phyloP scores from a whole-genome alignment of 2,329 filamentous ascomycete species.

The Hypoxylon sp. region DNA sequence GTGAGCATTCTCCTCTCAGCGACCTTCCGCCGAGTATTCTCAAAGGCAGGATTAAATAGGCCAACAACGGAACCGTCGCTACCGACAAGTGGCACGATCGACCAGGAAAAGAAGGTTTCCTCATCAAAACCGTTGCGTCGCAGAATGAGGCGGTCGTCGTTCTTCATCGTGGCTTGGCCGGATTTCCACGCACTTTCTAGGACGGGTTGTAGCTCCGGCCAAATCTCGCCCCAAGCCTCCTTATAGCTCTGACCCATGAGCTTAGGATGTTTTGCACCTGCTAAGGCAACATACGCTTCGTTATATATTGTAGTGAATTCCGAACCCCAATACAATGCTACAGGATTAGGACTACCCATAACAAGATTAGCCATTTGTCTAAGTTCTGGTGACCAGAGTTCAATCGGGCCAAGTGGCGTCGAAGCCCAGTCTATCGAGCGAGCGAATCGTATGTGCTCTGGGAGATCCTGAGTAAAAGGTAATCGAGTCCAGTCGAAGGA shows the following conservation, averaged over 20 bases:
- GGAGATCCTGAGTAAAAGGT: constrained; percentile 71
- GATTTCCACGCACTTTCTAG: constrained; percentile 75
- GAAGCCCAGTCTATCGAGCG: constrained; percentile 78
- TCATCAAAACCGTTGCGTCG: constrained; percentile 77
- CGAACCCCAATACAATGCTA: constrained; percentile 83
- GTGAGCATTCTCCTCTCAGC: constrained; percentile 85
- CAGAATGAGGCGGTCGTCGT: constrained; percentile 83
- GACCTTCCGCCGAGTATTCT: constrained; percentile 82
- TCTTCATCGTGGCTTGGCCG: constrained; percentile 85
- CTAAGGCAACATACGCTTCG: constrained; percentile 76
- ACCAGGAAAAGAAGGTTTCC: constrained; percentile 87
- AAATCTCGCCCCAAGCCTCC: constrained; percentile 80
- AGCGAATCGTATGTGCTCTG: constrained; percentile 79
- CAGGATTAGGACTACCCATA: constrained; percentile 81
- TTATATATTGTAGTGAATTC: constrained; percentile 79
- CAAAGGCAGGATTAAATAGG: constrained; percentile 83
- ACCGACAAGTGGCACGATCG: constrained; percentile 81
- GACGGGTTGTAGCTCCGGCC: constrained; percentile 75
- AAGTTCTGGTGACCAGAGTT: constrained; percentile 77
- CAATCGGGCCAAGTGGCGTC: constrained; percentile 81
- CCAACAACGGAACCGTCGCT: constrained; percentile 80
- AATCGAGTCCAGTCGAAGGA: constrained; percentile 88
- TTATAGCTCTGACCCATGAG: constrained; percentile 80
- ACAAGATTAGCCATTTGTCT: constrained; percentile 84
- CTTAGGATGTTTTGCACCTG: constrained; percentile 80